These are phyloP conservation scores for Echium plantagineum DNA, from an alignment of 257 asterid species.

Conservation along the genomic window DNA sequence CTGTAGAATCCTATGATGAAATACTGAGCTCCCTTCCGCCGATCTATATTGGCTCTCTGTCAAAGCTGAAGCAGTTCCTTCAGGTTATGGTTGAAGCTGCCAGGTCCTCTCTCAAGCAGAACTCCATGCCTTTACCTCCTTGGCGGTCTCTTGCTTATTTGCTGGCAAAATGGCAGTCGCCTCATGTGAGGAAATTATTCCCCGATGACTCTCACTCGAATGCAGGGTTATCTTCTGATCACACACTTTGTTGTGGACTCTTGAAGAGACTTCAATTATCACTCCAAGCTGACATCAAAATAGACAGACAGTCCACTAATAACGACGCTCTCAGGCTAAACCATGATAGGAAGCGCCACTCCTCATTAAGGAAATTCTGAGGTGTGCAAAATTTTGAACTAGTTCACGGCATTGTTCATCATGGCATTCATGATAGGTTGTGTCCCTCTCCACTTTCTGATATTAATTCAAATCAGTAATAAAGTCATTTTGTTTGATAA, in stretches of 20 bases:
- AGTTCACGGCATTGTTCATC: not conserved
- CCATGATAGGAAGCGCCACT: constrained; percentile 20
- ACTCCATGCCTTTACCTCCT: constrained; percentile 78
- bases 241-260: constrained; percentile 40
- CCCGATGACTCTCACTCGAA: constrained; percentile 13
- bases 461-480: not conserved
- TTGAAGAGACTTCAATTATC: constrained; percentile 35
- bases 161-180: constrained; percentile 65
- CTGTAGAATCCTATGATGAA: constrained; percentile 55
- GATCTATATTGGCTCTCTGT: constrained; percentile 45
- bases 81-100: constrained; percentile 77
- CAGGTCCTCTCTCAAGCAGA: constrained; percentile 54
- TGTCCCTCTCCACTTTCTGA: not conserved
- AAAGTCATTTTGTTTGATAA: not conserved
- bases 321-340: constrained; percentile 21
- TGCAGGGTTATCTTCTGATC: constrained; percentile 11
- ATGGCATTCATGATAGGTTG: not conserved
- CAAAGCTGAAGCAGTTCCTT: constrained; percentile 49
- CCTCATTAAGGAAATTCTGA: constrained; percentile 11
- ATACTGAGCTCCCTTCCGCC: constrained; percentile 51
- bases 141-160: constrained; percentile 61
- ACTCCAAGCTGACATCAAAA: constrained; percentile 39
- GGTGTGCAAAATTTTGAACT: not conserved
- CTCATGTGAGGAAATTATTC: constrained; percentile 24
- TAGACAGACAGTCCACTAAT: constrained; percentile 28